Percentiles rank a stretch among this genome's conserved stretches.
Conservation (phyloP, 2,329 filamentous ascomycete genomes). For the Paraphoma sp. region DNA sequence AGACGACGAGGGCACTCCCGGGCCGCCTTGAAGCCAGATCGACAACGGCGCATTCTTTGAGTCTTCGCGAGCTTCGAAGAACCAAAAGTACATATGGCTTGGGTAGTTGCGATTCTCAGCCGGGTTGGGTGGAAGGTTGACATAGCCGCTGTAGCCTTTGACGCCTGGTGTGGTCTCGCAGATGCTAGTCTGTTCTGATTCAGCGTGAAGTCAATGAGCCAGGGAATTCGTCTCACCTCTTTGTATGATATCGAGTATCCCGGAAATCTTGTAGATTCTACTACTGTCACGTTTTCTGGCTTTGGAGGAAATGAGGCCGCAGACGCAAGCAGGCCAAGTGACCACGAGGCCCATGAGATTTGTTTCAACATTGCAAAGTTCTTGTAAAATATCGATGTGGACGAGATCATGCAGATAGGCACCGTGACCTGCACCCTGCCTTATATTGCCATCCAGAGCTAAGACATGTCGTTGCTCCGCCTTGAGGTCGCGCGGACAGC, state of each 20-base stretch:
- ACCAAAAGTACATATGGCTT: conserved; percentile 68
- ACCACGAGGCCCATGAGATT: background rate
- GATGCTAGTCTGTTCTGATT: conserved; percentile 39
- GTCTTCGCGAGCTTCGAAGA: conserved; percentile 64
- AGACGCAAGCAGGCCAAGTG: background rate
- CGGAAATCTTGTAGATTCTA: conserved; percentile 13
- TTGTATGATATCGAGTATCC: conserved; percentile 46
- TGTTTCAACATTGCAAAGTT: background rate
- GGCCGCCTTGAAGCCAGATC: conserved; percentile 66
- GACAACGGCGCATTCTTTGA: conserved; percentile 60
- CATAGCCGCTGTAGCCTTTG: conserved; percentile 63
- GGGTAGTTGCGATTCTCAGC: conserved; percentile 51
- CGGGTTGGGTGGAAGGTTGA: conserved; percentile 58
- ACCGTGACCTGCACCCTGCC: background rate
- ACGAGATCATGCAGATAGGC: no score
- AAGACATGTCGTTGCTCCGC: background rate
- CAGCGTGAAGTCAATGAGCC: background rate
- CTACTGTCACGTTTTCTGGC: conserved; percentile 9
- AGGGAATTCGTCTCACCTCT: conserved; percentile 29
- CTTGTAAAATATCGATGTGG: background rate
- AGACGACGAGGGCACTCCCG: conserved; percentile 48
- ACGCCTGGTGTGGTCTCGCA: conserved; percentile 63
- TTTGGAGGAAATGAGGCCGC: conserved; percentile 18
- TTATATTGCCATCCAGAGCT: background rate
- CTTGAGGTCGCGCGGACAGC: background rate